Base-by-base conservation (phyloP, 305 asterid genomes). In the Fraxinus albicans region DNA sequence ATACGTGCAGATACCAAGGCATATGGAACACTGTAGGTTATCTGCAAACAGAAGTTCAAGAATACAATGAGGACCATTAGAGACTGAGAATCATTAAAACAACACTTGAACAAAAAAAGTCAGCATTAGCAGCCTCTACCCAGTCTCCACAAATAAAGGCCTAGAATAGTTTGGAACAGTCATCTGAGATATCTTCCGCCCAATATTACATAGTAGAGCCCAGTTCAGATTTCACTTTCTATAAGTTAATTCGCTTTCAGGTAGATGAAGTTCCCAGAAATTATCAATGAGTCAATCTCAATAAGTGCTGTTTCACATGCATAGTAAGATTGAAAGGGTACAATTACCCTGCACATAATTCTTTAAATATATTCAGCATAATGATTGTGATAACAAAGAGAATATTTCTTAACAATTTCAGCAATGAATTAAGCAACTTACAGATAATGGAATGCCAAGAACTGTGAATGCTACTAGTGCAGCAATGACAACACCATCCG, bases 21-120 rank as follows among this genome's bases (percentile, higher is more conserved):
- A 89, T 94, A 93, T 34, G 98, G 98, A 74, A 94, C 95, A 88
- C 97, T 94, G 82, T 94, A 93, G 50, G 97, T 94, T 83, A 94
- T 89, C 98, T 92, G 94, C 92, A 86, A 82, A 80, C 76, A 80
- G 73, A 80, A 67, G 72, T 77, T 81, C 80, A 82, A 75, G 13
- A 83, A 42, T 73, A 65, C 74, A 1, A 69, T 65, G 72, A 73
- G 63, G 44, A 15, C 78, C n/a, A 65, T 63, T 15, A n/a, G 3
- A 79, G 38, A 27, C 31, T 63, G 25, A 10, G 74, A 50, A 83
- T 78, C 29, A 65, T 21, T 65, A 21, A 65, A 21, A 25, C 33
- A 23, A 17, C 13, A 19, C 73, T 23, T 7, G n/a, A 3, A 40
- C 31, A 63, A n/a, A 21, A 21, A 36, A 40, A 40, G 27, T 38